Evolutionary conservation across 2,329 filamentous ascomycete genomes (phyloP), one percentile per base, ranked within the genome.

Genomic region (Colletotrichum spaethianum): DNA sequence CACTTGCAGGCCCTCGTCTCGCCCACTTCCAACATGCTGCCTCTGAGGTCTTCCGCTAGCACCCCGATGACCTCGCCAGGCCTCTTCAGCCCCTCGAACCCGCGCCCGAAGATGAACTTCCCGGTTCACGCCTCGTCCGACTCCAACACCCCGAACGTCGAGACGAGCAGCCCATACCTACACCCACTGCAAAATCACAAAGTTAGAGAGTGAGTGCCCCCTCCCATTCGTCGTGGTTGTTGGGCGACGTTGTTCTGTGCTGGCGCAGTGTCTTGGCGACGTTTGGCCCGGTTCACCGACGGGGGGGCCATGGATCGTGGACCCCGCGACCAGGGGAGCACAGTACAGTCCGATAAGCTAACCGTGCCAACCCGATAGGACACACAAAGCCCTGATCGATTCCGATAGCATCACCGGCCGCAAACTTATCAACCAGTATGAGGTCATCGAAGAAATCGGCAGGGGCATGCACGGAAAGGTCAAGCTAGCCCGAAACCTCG

Each of bases 391-490:
- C 64, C 92, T 95, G 78, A 94, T 98, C 76, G 96, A 98, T 78
- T 92, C 95, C 74, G 95, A 98, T 81, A 90, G 90, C 65, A 88
- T 94, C 74, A 97, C 96, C 6, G 96, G 96, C 71, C 94, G 96
- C 74, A 99, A 99, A 84, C 88, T 95, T 64, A 97, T 99, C 86
- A 99, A 99, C 79, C 93, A 98, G 80, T 99, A 99, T 84, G 94
- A 98, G 82, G 94, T 99, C 77, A 93, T 98, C 75, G 94, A 97
- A 81, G 96, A 99, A 83, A 94, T 99, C 65, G 96, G 96, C 67
- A 93, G 96, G 72, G 96, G 96, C 62, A 94, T 98, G 78, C 96
- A 99, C 80, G 96, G 96, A 78, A 99, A 98, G 85, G 96, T 99
- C 79, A 99, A 99, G 84, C 88, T 98, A 59, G 96, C 95, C 59